Evolutionary conservation across 495 filamentous ascomycete genomes (phyloP).

Genomic region (Parmelia sp.): DNA sequence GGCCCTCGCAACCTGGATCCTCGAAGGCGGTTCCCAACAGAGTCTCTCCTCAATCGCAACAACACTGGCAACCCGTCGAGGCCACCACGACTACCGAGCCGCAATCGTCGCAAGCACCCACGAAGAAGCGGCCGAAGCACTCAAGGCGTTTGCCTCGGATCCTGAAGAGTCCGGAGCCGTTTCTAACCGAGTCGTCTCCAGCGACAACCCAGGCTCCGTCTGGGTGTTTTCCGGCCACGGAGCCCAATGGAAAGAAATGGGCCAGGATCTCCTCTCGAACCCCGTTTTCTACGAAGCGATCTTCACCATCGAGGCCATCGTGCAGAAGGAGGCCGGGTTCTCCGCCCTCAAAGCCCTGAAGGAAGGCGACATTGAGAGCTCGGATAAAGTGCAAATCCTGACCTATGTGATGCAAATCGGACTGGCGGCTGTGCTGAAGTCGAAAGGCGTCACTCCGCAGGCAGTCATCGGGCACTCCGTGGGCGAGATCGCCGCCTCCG

Average conservation of each 20-base stretch:
- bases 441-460: slow-evolving; percentile 26
- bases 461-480: slow-evolving; percentile 37
- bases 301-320: slow-evolving; percentile 20
- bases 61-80: slow-evolving; percentile 27
- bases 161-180: background rate
- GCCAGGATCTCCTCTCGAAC: slow-evolving; percentile 9
- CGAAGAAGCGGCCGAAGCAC: slow-evolving; percentile 24
- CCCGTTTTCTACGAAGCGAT: slow-evolving; percentile 19
- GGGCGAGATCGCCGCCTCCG: slow-evolving; percentile 33
- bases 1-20: background rate
- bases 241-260: slow-evolving; percentile 24
- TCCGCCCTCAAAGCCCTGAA: slow-evolving; percentile 32
- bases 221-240: slow-evolving; percentile 26
- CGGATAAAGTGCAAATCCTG: slow-evolving; percentile 32
- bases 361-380: slow-evolving; percentile 27
- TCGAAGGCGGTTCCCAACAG: background rate
- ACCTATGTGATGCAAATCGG: slow-evolving; percentile 36
- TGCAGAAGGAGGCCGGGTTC: slow-evolving; percentile 29
- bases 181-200: slow-evolving; percentile 22
- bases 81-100: slow-evolving; percentile 31
- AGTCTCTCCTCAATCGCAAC: background rate
- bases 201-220: slow-evolving; percentile 9
- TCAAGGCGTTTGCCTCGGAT: slow-evolving; percentile 25
- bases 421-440: slow-evolving; percentile 25
- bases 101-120: slow-evolving; percentile 24